Evolutionary conservation across 345 rosid genomes (phyloP), one percentile per base, ranked within the genome.

Genomic region (Moringa oleifera): DNA sequence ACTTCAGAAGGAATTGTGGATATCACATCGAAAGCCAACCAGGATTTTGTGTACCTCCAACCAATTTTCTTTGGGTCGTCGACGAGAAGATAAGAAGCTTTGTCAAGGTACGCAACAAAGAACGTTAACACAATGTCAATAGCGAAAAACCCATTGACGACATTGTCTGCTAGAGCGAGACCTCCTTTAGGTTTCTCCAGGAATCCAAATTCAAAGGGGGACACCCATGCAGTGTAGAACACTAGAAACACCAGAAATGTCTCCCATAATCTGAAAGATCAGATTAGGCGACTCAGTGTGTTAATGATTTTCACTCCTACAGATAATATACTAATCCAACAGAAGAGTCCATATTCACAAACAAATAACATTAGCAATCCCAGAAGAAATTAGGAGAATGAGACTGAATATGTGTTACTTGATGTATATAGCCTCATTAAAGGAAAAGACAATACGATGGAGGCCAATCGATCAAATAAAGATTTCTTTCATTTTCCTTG

Each of bases 211-310:
- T 87, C 97, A 62, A 89, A 92, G 1, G 97, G 95, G 0, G 93
- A 89, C 4, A 80, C 98, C 97, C 97, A 92, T 22, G 95, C 93
- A 0, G 93, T 87, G 74, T 92, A 92, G 68, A 87, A 78, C 22
- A 92, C 98, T 17, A 92, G 68, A 59, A 85, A 68, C 31, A 84
- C 95, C 69, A 92, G 61, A 64, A 80, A 89, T 0, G 80, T 73
- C 57, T 85, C 85, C 98, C 98, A 91, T 1, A 50, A 5, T 65
- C 98, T 91, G 86, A 71, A 63, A 60, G 22, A 62, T 57, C 22
- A 45, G 20, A 20, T 53, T 21, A 53, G 49, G 12, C 23, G 16
- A 11, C 55, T 19, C 19, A 19, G 15, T 19, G n/a, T 6, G 5
- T 50, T 50, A 17, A 10, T 50, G 19, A 50, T 16, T 50, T 50